Evolutionary conservation across 306 rosid genomes (phyloP).

Genomic region (Pueraria montana): DNA sequence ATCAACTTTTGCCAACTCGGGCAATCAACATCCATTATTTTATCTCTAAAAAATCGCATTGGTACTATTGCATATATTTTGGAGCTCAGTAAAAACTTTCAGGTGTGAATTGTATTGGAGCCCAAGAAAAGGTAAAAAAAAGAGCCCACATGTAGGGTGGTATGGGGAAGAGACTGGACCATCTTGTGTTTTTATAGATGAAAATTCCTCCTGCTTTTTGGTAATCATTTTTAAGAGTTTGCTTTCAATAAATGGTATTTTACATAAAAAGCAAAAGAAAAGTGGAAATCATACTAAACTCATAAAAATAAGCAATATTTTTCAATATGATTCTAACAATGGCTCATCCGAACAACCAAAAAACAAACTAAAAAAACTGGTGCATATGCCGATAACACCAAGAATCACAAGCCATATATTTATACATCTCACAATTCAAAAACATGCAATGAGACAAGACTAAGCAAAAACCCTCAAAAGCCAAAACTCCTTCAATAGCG

Average conservation of each 20-base stretch:
- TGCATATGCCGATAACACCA: background rate
- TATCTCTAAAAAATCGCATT: background rate
- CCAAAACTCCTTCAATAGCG: conserved; percentile 34
- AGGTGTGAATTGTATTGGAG: background rate
- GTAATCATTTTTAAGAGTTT: background rate
- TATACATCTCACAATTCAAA: background rate
- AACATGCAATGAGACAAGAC: background rate
- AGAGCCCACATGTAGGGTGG: background rate
- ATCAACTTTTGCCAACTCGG: too few species aligned
- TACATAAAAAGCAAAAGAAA: background rate
- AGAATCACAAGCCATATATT: background rate
- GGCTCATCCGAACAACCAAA: background rate
- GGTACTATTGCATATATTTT: background rate
- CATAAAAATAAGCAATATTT: background rate
- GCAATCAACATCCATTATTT: too few species aligned
- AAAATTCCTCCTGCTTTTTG: background rate
- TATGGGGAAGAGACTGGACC: background rate
- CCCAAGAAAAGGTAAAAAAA: background rate
- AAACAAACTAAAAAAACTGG: too few species aligned
- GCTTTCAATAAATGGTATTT: background rate
- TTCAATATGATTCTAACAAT: background rate
- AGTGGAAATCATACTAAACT: background rate
- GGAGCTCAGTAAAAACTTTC: too few species aligned
- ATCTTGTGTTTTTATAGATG: background rate
- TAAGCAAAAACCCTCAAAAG: conserved; percentile 22